Percentiles rank a stretch among this genome's conserved stretches.
phyloP scores from a whole-genome alignment of 306 rosid species.

The Ziziphus jujuba region DNA sequence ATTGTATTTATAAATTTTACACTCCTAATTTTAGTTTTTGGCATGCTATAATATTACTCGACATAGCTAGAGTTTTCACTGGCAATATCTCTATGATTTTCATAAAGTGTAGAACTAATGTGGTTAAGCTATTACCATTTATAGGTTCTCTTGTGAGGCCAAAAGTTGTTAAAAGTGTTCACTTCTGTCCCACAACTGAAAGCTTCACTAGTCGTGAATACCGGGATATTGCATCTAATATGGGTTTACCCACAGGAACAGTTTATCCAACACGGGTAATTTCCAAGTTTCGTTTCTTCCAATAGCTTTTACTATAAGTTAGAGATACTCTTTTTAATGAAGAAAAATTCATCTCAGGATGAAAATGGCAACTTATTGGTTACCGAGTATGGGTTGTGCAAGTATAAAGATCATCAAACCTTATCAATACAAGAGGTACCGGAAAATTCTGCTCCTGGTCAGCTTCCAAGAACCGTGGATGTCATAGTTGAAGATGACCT shows the following conservation, averaged over 20 bases:
- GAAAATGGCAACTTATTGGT: constrained; percentile 90
- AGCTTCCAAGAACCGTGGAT: constrained; percentile 97
- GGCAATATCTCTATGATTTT: background rate
- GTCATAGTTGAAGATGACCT: constrained; percentile 86
- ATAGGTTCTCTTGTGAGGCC: constrained; percentile 97
- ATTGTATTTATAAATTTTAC: too few relatives aligned
- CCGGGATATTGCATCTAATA: constrained; percentile 88
- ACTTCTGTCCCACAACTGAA: constrained; percentile 84
- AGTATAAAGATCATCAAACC: constrained; percentile 94
- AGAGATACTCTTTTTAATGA: constrained; percentile 10
- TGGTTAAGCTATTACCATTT: constrained; percentile 22
- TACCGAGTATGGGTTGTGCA: constrained; percentile 94
- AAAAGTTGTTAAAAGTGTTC: constrained; percentile 96
- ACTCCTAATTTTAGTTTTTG: too few relatives aligned
- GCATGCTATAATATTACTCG: background rate
- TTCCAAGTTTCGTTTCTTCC: constrained; percentile 28
- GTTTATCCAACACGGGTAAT: constrained; percentile 99
- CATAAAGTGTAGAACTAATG: constrained; percentile 22
- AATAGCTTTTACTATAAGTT: background rate
- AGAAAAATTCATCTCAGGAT: constrained; percentile 49
- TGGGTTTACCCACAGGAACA: constrained; percentile 94
- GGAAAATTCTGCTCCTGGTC: constrained; percentile 98
- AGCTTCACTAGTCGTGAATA: constrained; percentile 76
- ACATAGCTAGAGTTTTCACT: background rate
- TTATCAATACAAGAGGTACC: constrained; percentile 97